Evolutionary conservation across 202 grass and related monocot genomes (phyloP).

Genomic region (Panicum hallii): DNA sequence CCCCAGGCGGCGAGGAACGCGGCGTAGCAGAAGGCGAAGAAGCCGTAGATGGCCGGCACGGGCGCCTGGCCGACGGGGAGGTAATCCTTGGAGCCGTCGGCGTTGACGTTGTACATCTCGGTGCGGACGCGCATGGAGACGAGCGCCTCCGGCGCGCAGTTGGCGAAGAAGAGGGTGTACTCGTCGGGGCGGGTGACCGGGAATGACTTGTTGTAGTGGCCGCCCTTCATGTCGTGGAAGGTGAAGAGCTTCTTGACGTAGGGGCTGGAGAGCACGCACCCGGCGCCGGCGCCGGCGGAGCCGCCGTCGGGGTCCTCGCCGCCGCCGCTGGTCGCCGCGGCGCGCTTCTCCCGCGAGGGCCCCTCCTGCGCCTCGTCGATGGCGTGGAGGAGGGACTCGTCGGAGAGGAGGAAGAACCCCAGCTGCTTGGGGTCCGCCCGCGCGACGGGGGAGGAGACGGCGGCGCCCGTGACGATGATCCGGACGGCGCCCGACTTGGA

Average conservation of each 20-base stretch:
- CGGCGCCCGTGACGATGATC: constrained; percentile 57
- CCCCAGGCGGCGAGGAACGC: constrained; percentile 66
- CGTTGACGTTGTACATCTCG: constrained; percentile 79
- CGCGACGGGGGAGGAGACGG: constrained; percentile 57
- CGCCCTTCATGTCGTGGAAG: constrained; percentile 52
- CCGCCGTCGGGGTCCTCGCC: constrained; percentile 46
- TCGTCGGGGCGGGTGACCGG: constrained; percentile 77
- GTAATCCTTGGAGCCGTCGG: constrained; percentile 68
- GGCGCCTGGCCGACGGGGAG: constrained; percentile 81
- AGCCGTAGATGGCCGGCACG: constrained; percentile 71
- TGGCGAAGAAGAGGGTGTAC: constrained; percentile 95
- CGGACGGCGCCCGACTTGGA: constrained; percentile 54
- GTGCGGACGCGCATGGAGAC: constrained; percentile 84
- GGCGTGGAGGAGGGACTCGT: constrained; percentile 73
- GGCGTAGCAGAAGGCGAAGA: constrained; percentile 66
- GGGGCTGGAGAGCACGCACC: constrained; percentile 70
- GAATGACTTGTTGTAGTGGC: constrained; percentile 70
- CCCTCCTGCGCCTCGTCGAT: constrained; percentile 59
- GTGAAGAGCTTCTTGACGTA: constrained; percentile 69
- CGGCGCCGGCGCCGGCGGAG: constrained; percentile 36
- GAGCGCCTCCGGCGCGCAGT: constrained; percentile 66
- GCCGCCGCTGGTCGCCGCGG: constrained; percentile 36
- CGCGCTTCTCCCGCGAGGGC: constrained; percentile 46
- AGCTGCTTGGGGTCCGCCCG: constrained; percentile 51
- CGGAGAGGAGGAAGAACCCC: constrained; percentile 81